Conservation (phyloP, 257 asterid species). For the Mentha longifolia region DNA sequence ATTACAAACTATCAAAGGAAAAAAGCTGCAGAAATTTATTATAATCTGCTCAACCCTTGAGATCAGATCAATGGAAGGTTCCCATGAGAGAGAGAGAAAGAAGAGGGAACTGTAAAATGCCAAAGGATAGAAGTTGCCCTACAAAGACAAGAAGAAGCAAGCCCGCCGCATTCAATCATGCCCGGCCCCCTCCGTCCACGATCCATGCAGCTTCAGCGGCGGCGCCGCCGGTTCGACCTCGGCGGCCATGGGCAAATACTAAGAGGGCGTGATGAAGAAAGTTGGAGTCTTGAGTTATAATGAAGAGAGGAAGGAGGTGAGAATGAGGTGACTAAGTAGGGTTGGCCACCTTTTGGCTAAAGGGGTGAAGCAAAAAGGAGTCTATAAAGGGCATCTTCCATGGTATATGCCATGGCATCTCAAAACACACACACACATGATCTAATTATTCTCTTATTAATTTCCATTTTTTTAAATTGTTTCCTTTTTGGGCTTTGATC, state of each 20-base stretch:
- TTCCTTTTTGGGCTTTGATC: background rate
- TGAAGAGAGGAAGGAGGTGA: conserved; percentile 23
- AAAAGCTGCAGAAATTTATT: conserved; percentile 19
- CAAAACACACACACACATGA: background rate
- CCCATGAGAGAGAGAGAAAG: conserved; percentile 23
- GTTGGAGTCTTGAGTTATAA: conserved; percentile 30
- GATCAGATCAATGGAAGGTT: conserved; percentile 8
- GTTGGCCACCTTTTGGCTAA: conserved; percentile 47
- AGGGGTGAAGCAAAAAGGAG: conserved; percentile 37
- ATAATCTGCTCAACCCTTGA: conserved; percentile 39
- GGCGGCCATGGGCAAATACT: conserved; percentile 31
- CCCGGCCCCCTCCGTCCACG: conserved; percentile 24
- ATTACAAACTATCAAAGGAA: conserved; percentile 1
- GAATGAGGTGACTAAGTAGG: no score
- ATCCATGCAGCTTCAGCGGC: conserved; percentile 35
- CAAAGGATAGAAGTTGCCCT: conserved; percentile 98
- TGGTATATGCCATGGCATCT: conserved; percentile 55
- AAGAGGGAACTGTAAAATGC: conserved; percentile 44
- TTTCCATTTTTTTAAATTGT: background rate
- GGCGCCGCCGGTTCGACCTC: conserved; percentile 18
- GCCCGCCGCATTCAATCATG: conserved; percentile 41
- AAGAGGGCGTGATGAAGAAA: conserved; percentile 52
- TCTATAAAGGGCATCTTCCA: conserved; percentile 55
- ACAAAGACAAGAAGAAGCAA: conserved; percentile 16
- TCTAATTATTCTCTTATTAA: background rate